phyloP scores from a whole-genome alignment of 2,329 filamentous ascomycete species.

The Botrytis hyacinthi region DNA sequence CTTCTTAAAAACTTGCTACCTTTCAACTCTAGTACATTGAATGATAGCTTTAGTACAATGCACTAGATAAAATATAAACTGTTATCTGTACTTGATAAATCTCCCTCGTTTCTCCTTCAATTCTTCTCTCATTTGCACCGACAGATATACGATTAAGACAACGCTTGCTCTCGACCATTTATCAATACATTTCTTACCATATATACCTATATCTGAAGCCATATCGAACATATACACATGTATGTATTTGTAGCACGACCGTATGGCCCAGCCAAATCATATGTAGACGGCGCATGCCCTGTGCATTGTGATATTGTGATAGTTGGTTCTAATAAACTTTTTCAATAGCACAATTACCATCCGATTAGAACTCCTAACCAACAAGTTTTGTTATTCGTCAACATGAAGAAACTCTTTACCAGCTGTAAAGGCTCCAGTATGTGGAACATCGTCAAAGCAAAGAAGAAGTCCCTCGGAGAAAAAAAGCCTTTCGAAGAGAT shows the following conservation, averaged over 20 bases:
- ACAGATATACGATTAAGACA: not conserved
- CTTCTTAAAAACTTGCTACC: not conserved
- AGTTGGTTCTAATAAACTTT: not conserved
- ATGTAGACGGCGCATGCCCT: not conserved
- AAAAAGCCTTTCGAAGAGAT: not conserved
- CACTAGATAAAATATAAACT: not conserved
- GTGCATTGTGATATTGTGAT: not conserved
- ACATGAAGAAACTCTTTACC: not conserved
- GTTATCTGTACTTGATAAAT: not conserved
- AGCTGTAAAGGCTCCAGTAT: not conserved
- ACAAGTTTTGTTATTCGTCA: not conserved
- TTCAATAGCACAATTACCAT: not conserved
- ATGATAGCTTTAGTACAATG: not conserved
- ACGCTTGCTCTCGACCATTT: not conserved
- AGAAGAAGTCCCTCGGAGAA: not conserved
- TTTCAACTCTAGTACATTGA: not conserved
- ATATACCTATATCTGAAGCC: not conserved
- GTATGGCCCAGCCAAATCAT: not conserved
- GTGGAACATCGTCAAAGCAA: not conserved
- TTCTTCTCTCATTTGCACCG: not conserved
- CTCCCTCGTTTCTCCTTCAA: not conserved
- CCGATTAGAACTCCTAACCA: not conserved
- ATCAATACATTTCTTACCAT: not conserved
- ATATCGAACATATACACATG: not conserved
- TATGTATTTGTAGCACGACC: not conserved